These are phyloP conservation scores for Metarhizium sp. DNA, from an alignment of 2,329 filamentous ascomycete species.

Conservation along the genomic window DNA sequence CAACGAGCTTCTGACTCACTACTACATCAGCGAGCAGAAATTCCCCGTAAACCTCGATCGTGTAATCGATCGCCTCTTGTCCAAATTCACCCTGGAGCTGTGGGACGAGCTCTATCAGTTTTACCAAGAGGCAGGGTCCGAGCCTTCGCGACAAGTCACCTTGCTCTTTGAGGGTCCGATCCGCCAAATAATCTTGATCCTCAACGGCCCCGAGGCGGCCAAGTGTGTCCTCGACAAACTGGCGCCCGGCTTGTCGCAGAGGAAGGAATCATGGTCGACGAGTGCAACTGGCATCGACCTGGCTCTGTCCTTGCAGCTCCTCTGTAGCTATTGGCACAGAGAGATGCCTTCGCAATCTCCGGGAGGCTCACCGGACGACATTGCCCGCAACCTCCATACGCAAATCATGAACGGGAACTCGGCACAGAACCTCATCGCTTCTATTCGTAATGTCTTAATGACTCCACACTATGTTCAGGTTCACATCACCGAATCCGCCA, in stretches of 20 bases:
- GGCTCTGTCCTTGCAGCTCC: slow-evolving; percentile 23
- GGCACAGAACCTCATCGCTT: slow-evolving; percentile 18
- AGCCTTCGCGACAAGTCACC: slow-evolving; percentile 20
- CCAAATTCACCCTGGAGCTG: slow-evolving; percentile 21
- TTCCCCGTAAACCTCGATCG: slow-evolving; percentile 25
- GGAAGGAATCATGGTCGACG: slow-evolving; percentile 22
- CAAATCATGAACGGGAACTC: slow-evolving; percentile 20
- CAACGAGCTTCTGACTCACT: slow-evolving; percentile 27
- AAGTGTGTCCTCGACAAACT: slow-evolving; percentile 24
- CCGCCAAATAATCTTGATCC: slow-evolving; percentile 26
- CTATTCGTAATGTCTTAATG: slow-evolving; percentile 19
- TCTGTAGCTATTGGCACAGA: slow-evolving; percentile 26
- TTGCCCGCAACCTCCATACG: slow-evolving; percentile 20
- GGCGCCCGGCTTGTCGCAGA: slow-evolving; percentile 23
- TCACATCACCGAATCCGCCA: slow-evolving; percentile 26
- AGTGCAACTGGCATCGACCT: slow-evolving; percentile 23
- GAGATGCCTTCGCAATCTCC: slow-evolving; percentile 24
- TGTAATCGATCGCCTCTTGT: slow-evolving; percentile 24
- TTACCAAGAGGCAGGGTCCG: slow-evolving; percentile 19
- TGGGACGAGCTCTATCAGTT: slow-evolving; percentile 28
- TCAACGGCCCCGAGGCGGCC: slow-evolving; percentile 26
- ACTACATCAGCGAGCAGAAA: slow-evolving; percentile 24
- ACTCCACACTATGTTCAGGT: slow-evolving; percentile 27
- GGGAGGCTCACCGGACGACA: slow-evolving; percentile 23
- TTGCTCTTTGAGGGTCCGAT: slow-evolving; percentile 27